These are phyloP conservation scores for Wickerhamiella occidentalis DNA, from an alignment of 805 yeast genomes.

Conservation along the genomic window DNA sequence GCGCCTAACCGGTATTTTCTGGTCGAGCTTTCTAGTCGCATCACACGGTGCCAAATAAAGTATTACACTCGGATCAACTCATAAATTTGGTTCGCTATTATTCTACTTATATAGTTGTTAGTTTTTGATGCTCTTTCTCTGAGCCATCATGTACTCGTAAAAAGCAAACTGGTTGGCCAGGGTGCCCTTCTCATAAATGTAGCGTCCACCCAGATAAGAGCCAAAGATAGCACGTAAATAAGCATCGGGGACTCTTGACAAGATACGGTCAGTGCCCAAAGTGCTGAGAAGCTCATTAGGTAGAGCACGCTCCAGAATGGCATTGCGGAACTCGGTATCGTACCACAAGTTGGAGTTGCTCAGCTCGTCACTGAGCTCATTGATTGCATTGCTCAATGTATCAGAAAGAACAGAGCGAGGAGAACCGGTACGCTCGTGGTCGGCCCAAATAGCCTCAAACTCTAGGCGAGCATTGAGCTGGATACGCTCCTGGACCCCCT, in stretches of 20 bases:
- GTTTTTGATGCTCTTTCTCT: constrained; percentile 15
- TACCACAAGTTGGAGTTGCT: constrained; percentile 75
- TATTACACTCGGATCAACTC: too few species aligned
- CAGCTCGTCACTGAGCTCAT: constrained; percentile 74
- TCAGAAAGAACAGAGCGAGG: constrained; percentile 61
- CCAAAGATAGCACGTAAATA: constrained; percentile 84
- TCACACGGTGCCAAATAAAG: too few species aligned
- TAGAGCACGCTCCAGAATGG: constrained; percentile 61
- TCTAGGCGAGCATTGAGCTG: constrained; percentile 70
- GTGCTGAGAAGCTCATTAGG: constrained; percentile 58
- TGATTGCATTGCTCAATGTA: constrained; percentile 68
- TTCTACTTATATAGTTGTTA: too few species aligned
- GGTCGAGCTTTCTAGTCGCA: too few species aligned
- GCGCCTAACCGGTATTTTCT: too few species aligned
- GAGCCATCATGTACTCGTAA: constrained; percentile 32
- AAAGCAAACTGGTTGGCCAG: constrained; percentile 55
- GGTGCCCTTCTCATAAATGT: constrained; percentile 71
- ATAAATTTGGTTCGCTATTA: too few species aligned
- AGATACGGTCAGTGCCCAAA: constrained; percentile 49
- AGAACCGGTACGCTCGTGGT: constrained; percentile 50
- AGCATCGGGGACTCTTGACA: constrained; percentile 71
- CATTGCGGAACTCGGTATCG: constrained; percentile 64
- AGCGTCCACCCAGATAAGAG: constrained; percentile 69
- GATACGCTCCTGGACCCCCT: constrained; percentile 66
- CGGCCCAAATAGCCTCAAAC: constrained; percentile 76